Conservation (phyloP, 2,329 filamentous ascomycete species). For the Neoascochyta sp. region DNA sequence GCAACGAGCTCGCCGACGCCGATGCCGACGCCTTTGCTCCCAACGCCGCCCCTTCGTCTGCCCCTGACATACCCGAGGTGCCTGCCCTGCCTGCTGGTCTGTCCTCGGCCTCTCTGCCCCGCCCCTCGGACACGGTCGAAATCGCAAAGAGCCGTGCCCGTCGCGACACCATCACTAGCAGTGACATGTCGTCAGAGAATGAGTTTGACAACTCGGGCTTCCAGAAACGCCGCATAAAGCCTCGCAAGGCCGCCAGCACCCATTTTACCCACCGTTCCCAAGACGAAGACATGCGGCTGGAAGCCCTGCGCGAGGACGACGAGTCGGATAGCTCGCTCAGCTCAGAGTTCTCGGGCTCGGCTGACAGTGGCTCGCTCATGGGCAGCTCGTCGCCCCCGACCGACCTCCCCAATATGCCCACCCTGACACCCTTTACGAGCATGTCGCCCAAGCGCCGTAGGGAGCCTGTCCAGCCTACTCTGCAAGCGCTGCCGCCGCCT, state of each 20-base stretch:
- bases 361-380: constrained; percentile 67
- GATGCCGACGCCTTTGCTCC: constrained; percentile 52
- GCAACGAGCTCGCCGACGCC: constrained; percentile 54
- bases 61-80: constrained; percentile 31
- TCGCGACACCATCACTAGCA: constrained; percentile 75
- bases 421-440: constrained; percentile 41
- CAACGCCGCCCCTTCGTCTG: constrained; percentile 54
- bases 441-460: constrained; percentile 61
- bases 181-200: constrained; percentile 78
- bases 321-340: constrained; percentile 40
- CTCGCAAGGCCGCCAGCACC: constrained; percentile 54
- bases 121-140: constrained; percentile 69
- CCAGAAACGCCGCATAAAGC: constrained; percentile 58
- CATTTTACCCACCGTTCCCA: constrained; percentile 53
- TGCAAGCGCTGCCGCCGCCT: constrained; percentile 67
- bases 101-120: constrained; percentile 51
- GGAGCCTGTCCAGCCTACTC: constrained; percentile 45
- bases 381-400: constrained; percentile 55
- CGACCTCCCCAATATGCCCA: constrained; percentile 42
- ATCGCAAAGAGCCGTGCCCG: constrained; percentile 66
- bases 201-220: constrained; percentile 67
- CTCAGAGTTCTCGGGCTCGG: constrained; percentile 41
- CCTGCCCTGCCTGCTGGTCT: too few species aligned
- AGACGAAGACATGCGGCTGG: constrained; percentile 45
- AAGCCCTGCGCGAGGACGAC: constrained; percentile 41